Base-by-base conservation (phyloP, 202 grass and related monocot species). In the Carex arenaria region DNA sequence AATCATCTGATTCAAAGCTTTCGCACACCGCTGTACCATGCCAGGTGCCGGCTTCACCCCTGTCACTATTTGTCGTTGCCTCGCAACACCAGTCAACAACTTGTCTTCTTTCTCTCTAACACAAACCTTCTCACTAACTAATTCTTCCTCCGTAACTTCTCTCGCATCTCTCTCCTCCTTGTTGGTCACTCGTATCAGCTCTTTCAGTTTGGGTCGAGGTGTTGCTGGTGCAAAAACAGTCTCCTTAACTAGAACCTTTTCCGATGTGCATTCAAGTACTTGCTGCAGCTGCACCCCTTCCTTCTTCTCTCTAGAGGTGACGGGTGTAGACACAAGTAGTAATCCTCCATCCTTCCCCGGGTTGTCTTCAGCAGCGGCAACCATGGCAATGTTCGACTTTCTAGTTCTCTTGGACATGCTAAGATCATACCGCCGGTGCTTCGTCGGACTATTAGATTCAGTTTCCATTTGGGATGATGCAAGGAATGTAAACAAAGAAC, bases 381-480 rank as follows among this genome's bases (percentile, higher is more conserved):
- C 19, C 32, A 15, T 78, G 23, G 72, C 51, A 26, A 66, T 64
- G 47, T 82, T 77, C 3, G 93, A 73, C 32, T 79, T 92, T 64
- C 93, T 87, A 38, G 93, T 95, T 79, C 93, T 64, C 85, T 91
- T 91, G 7, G 93, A 95, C 93, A 93, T 95, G 80, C 82, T 91
- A 73, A 82, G 89, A 67, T 95, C 85, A 14, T 91, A 95, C 20
- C 89, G 93, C 26, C 90, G 83, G 60, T 81, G 92, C 69, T 93
- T 93, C 43, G 59, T 82, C 81, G 83, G 61, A 84, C 84, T 88
- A 47, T 47, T 47, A 65, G 79, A 79, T 61, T 89, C 80, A 32
- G 67, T 95, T 84, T 90, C 90, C 93, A 95, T 95, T 86, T 87
- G 38, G 60, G 62, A 77, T 80, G 85, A 73, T 86, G 10, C 86